These are phyloP conservation scores for Ganoderma boninense DNA, from an alignment of 1,284 basidiomycete species.

Conservation along the genomic window DNA sequence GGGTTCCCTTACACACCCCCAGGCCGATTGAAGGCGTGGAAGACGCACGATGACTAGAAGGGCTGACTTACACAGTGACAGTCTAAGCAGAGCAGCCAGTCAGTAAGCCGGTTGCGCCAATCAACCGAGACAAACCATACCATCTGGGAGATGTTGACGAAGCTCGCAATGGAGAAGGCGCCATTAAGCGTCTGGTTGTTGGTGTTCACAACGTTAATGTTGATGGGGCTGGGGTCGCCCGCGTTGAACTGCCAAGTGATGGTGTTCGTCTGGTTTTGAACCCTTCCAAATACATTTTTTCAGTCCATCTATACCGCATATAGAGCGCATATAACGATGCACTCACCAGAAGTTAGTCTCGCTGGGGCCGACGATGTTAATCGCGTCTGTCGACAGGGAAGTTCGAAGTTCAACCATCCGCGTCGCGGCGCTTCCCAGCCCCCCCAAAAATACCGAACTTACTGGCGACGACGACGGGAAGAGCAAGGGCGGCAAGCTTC, in stretches of 20 bases:
- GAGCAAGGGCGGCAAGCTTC: constrained; percentile 42
- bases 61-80: constrained; percentile 35
- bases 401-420: constrained; percentile 11
- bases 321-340: not conserved
- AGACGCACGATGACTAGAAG: not conserved
- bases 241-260: constrained; percentile 46
- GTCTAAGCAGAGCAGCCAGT: constrained; percentile 21
- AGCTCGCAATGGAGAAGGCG: constrained; percentile 44
- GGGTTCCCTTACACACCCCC: not conserved
- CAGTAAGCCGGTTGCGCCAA: not conserved
- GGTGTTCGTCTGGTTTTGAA: constrained; percentile 46
- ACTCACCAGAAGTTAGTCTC: constrained; percentile 45
- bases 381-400: constrained; percentile 34
- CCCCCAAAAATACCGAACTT: constrained; percentile 9
- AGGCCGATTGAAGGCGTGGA: not conserved
- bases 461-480: constrained; percentile 44
- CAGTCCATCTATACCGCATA: not conserved
- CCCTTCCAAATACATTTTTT: constrained; percentile 38
- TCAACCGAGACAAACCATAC: constrained; percentile 28
- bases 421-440: not conserved
- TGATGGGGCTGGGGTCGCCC: constrained; percentile 47
- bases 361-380: constrained; percentile 45
- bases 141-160: constrained; percentile 43
- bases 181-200: constrained; percentile 48
- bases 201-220: constrained; percentile 45